A percentile compares a stretch with the other conserved stretches of the same genome.
These are phyloP conservation scores for Hibiscus syriacus DNA, from an alignment of 345 rosid genomes.

Conservation along the genomic window DNA sequence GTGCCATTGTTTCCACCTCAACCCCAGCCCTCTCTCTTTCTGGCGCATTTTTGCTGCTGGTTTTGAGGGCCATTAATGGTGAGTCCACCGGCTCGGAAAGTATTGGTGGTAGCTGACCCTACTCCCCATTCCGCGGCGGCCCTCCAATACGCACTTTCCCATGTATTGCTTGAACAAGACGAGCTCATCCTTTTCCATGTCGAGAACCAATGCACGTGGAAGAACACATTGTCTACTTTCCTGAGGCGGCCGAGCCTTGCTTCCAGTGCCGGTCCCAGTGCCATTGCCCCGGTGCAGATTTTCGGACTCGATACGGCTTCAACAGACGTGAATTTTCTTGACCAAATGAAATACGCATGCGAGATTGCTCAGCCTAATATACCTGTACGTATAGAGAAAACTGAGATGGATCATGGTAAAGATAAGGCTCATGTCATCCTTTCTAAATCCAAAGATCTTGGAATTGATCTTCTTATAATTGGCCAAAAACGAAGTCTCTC, in stretches of 20 bases:
- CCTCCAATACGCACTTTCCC: slow-evolving; percentile 33
- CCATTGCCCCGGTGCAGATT: no score
- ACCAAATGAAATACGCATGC: slow-evolving; percentile 63
- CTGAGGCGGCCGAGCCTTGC: slow-evolving; percentile 17
- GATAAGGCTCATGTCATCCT: slow-evolving; percentile 25
- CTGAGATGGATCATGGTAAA: not conserved
- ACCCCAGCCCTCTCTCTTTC: not conserved
- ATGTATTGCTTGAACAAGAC: not conserved
- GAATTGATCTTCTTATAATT: slow-evolving; percentile 53
- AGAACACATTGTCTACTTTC: slow-evolving; percentile 34
- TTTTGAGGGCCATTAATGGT: slow-evolving; percentile 5
- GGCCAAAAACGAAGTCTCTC: slow-evolving; percentile 74
- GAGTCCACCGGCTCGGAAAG: slow-evolving; percentile 24
- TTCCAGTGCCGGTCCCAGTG: not conserved
- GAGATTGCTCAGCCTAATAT: no score
- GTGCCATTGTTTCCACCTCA: not conserved
- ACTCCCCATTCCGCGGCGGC: slow-evolving; percentile 48
- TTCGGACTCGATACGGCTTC: not conserved
- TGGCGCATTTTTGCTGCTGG: not conserved
- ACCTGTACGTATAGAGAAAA: not conserved
- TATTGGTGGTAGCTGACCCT: slow-evolving; percentile 57
- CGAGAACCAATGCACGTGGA: not conserved
- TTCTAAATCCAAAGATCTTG: slow-evolving; percentile 33
- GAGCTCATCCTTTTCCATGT: not conserved
- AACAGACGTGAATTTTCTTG: slow-evolving; percentile 50